Conservation (phyloP, 2,329 filamentous ascomycete species). For the Corinectria fuckeliana region DNA sequence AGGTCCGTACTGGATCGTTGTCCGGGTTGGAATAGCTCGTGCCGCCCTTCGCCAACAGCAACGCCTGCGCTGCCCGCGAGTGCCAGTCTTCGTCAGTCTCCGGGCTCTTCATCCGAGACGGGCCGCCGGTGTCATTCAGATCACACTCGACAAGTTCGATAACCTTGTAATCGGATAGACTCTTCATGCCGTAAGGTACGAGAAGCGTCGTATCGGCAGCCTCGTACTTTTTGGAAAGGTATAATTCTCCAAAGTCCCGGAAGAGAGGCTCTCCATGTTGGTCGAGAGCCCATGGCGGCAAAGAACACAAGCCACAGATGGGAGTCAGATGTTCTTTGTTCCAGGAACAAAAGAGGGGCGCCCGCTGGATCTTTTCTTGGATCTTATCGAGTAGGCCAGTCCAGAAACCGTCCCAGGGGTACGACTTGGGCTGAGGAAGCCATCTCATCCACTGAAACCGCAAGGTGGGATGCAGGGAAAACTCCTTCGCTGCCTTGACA, state of each 20-base stretch:
- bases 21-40: background rate
- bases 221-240: slow-evolving; percentile 27
- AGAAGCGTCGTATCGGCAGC: slow-evolving; percentile 4
- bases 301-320: slow-evolving; percentile 11
- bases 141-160: slow-evolving; percentile 20
- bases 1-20: background rate
- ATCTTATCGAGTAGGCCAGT: slow-evolving; percentile 34
- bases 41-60: background rate
- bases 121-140: background rate
- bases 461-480: background rate
- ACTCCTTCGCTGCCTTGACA: background rate
- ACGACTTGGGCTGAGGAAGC: slow-evolving; percentile 16
- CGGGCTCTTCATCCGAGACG: slow-evolving; percentile 24
- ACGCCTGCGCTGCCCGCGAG: slow-evolving; percentile 22
- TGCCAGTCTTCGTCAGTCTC: slow-evolving; percentile 21
- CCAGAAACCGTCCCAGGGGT: slow-evolving; percentile 41
- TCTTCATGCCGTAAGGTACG: slow-evolving; percentile 15
- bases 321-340: slow-evolving; percentile 1
- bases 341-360: slow-evolving; percentile 18
- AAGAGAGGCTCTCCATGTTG: slow-evolving; percentile 25
- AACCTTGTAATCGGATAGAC: background rate
- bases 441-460: slow-evolving; percentile 1
- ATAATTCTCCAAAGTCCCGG: slow-evolving; percentile 21
- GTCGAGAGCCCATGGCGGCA: slow-evolving; percentile 20
- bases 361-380: slow-evolving; percentile 13